Evolutionary conservation across 805 yeast species (phyloP), one percentile per base, ranked within the genome.

Genomic region (Candida suzukii): DNA sequence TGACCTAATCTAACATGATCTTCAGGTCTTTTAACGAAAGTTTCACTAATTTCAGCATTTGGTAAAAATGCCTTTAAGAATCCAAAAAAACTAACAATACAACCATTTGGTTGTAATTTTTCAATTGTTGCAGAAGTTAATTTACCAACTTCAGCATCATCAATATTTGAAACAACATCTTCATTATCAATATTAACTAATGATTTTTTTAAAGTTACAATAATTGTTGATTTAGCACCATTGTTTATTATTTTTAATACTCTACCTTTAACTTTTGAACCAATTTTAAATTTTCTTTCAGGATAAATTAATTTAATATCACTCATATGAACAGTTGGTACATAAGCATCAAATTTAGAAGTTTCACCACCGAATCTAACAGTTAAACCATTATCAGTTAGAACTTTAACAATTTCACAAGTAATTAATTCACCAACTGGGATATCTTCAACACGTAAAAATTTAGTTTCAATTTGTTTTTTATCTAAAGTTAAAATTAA

Each of bases 271-370:
- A 87, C 86, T 50, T 80, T 83, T 34, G 83, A 68, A 11, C 96
- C 98, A 35, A 81, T 78, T 61, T 85, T 86, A 71, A 82, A 91
- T 54, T 88, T 87, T 68, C 93, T 76, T 63, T 93, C 98, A 6
- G 99, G 99, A 56, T 91, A 83, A 3, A 78, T 77, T 47, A 91
- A 69, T 57, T 79, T 82, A 43, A 84, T 73, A 60, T 93, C 99
- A 50, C 95, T 81, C 61, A 93, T 75, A 53, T 91, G 96, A 21
- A 66, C 56, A 22, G 78, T 68, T 13, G 86, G 82, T 24, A 87
- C 98, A 47, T 73, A 65, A 5, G 88, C 99, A 34, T 73, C 80
- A 49, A 83, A 85, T 38, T 74, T 72, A 40, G n/a, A n/a, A n/a
- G n/a, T n/a, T n/a, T n/a, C n/a, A n/a, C 77, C 80, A 45, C 80